Percentiles rank a stretch among this genome's conserved stretches.
phyloP scores from a whole-genome alignment of 2,329 filamentous ascomycete genomes.

The Aspergillus sp. region DNA sequence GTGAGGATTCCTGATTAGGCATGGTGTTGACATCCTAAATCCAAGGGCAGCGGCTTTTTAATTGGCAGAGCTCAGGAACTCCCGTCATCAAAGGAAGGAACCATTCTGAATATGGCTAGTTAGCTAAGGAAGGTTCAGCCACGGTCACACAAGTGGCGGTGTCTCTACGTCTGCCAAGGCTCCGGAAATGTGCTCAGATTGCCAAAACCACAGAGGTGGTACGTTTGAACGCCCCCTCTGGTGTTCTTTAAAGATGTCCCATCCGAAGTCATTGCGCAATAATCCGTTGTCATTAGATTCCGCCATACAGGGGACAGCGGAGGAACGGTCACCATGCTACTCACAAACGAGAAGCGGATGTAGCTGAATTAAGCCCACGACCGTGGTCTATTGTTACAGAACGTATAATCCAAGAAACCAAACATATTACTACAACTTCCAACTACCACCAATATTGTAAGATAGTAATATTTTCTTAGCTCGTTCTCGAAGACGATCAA shows the following conservation, averaged over 20 bases:
- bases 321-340: not conserved
- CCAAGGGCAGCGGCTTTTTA: not conserved
- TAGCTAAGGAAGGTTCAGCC: not conserved
- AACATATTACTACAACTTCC: not conserved
- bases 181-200: not conserved
- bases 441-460: too few species aligned
- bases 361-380: not conserved
- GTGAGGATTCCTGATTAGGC: not conserved
- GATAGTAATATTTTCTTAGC: too few species aligned
- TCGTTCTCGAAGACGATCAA: not conserved
- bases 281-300: not conserved
- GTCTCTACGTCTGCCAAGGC: conserved; percentile 3
- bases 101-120: not conserved
- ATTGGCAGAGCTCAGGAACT: not conserved
- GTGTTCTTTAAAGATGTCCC: not conserved
- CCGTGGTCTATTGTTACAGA: too few species aligned
- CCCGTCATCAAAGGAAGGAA: not conserved
- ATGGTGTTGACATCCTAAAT: not conserved
- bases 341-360: not conserved
- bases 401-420: not conserved
- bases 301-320: not conserved
- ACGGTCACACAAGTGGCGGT: conserved; percentile 6
- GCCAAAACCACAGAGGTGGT: not conserved
- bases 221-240: too few species aligned
- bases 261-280: not conserved